Conservation (phyloP, 495 filamentous ascomycete species). For the Penicillium pulvis region DNA sequence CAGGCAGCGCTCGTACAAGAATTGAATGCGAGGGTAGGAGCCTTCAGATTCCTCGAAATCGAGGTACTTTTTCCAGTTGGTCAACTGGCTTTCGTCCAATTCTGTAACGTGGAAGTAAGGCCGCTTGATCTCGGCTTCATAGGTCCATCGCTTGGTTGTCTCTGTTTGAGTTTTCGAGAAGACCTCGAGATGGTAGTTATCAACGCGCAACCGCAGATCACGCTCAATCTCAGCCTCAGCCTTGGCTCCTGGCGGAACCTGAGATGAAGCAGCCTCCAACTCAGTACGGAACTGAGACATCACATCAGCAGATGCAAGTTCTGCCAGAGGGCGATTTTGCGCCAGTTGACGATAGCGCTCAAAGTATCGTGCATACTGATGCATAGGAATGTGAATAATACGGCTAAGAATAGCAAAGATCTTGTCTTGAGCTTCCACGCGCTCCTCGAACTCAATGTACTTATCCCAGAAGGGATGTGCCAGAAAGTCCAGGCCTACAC, state of each 20-base stretch:
- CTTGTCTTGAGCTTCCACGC: slow-evolving; percentile 80
- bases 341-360: slow-evolving; percentile 85
- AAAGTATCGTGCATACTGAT: slow-evolving; percentile 95
- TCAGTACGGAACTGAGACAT: slow-evolving; percentile 71
- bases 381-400: slow-evolving; percentile 91
- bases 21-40: slow-evolving; percentile 71
- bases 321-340: slow-evolving; percentile 67
- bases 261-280: slow-evolving; percentile 57
- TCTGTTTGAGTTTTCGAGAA: slow-evolving; percentile 85
- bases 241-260: slow-evolving; percentile 48
- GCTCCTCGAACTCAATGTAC: slow-evolving; percentile 94
- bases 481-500: slow-evolving; percentile 90
- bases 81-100: slow-evolving; percentile 79
- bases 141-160: slow-evolving; percentile 92
- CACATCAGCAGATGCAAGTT: slow-evolving; percentile 70
- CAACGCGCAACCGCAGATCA: slow-evolving; percentile 76
- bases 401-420: slow-evolving; percentile 85
- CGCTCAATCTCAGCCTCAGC: slow-evolving; percentile 81
- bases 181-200: slow-evolving; percentile 75
- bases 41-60: slow-evolving; percentile 93
- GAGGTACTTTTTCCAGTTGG: slow-evolving; percentile 96
- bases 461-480: slow-evolving; percentile 99
- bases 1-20: slow-evolving; percentile 91
- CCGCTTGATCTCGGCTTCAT: slow-evolving; percentile 91
- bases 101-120: slow-evolving; percentile 98